phyloP scores from a whole-genome alignment of 345 rosid genomes.

The Excoecaria agallocha region DNA sequence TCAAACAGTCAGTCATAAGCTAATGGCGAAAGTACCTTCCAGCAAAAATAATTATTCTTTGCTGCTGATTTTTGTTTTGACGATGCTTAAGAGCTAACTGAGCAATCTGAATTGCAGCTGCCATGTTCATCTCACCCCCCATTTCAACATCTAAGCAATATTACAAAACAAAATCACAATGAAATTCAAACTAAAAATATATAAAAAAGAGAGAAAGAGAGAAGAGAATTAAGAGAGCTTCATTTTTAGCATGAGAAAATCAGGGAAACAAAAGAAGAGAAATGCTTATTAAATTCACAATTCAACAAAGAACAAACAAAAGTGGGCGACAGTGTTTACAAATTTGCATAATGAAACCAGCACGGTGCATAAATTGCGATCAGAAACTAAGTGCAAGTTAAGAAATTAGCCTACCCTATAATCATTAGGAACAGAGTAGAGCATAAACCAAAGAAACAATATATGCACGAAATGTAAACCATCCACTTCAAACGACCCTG shows the following conservation, averaged over 20 bases:
- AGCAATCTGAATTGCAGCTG: conserved; percentile 87
- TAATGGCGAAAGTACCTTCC: conserved; percentile 60
- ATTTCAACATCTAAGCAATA: conserved; percentile 60
- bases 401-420: not conserved
- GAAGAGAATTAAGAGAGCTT: not conserved
- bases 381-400: not conserved
- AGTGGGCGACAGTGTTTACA: not conserved
- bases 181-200: too few species aligned
- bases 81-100: conserved; percentile 98
- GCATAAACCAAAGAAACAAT: not conserved
- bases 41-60: conserved; percentile 88
- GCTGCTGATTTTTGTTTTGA: conserved; percentile 95
- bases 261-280: not conserved
- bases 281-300: not conserved
- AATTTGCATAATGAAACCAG: too few species aligned
- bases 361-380: not conserved
- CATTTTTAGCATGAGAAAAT: not conserved
- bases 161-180: not conserved
- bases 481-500: not conserved
- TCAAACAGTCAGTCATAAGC: not conserved
- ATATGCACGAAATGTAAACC: not conserved
- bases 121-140: conserved; percentile 88
- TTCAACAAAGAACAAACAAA: not conserved
- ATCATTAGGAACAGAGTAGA: not conserved
- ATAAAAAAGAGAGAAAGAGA: too few species aligned